Evolutionary conservation across 768 basidiomycete species (phyloP).

Genomic region (Cyclocybe cylindracea): DNA sequence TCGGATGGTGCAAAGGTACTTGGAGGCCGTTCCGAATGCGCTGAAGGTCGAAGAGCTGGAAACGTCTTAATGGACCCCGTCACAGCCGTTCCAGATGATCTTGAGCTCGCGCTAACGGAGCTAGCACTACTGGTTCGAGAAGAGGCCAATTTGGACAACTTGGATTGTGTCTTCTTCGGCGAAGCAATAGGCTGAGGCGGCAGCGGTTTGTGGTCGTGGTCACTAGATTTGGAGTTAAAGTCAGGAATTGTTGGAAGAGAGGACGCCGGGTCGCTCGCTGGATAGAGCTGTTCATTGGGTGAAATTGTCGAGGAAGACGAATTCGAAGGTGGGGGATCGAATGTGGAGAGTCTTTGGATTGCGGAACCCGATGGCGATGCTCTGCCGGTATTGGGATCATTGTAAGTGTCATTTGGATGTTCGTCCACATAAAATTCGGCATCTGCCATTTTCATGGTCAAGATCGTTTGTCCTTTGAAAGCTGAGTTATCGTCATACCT

Average conservation of each 20-base stretch:
- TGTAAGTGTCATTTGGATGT: slow-evolving; percentile 4
- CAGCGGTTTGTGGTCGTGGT: slow-evolving; percentile 19
- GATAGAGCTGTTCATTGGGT: slow-evolving; percentile 22
- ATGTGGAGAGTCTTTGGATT: slow-evolving; percentile 56
- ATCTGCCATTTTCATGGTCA: background rate
- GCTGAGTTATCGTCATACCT: slow-evolving; percentile 37
- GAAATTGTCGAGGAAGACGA: slow-evolving; percentile 36
- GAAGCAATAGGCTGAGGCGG: slow-evolving; percentile 22
- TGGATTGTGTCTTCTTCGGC: slow-evolving; percentile 52
- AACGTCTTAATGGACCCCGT: slow-evolving; percentile 72
- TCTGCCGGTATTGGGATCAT: slow-evolving; percentile 49
- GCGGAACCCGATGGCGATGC: slow-evolving; percentile 69
- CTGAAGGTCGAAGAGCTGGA: slow-evolving; percentile 67
- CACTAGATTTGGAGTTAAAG: slow-evolving; percentile 47
- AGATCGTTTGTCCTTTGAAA: background rate
- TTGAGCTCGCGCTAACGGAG: slow-evolving; percentile 49
- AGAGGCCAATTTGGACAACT: slow-evolving; percentile 67
- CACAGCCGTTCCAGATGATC: slow-evolving; percentile 53
- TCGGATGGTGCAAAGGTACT: slow-evolving; percentile 25
- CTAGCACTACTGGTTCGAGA: slow-evolving; percentile 55
- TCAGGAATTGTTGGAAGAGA: slow-evolving; percentile 59
- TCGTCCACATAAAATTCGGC: slow-evolving; percentile 9
- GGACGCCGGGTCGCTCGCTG: slow-evolving; percentile 45
- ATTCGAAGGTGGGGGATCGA: slow-evolving; percentile 59
- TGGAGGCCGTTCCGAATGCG: slow-evolving; percentile 48